Evolutionary conservation across 805 yeast genomes (phyloP).

Genomic region (Cyberlindnera euphorbiiphila): DNA sequence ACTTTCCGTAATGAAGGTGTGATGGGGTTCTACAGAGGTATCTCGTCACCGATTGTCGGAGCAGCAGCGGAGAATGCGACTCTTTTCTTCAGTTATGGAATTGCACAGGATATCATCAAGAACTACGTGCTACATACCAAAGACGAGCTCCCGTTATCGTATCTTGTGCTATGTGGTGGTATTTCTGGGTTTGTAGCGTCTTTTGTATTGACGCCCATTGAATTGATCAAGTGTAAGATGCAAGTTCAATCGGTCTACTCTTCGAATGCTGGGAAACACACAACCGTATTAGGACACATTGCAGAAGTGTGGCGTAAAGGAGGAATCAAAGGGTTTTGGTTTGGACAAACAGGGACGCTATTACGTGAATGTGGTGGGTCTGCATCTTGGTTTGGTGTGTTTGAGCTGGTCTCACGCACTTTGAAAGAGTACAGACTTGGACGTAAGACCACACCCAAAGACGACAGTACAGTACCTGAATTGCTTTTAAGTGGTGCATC

Average conservation of each 20-base stretch:
- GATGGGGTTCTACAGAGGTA: constrained; percentile 74
- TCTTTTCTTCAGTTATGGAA: constrained; percentile 63
- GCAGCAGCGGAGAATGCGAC: constrained; percentile 89
- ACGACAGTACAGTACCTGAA: constrained; percentile 43
- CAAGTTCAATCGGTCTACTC: constrained; percentile 61
- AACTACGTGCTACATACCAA: constrained; percentile 16
- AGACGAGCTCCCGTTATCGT: constrained; percentile 34
- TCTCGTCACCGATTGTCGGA: constrained; percentile 79
- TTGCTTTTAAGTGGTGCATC: constrained; percentile 73
- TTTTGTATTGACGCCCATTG: constrained; percentile 86
- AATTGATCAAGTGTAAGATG: constrained; percentile 79
- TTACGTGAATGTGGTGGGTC: constrained; percentile 86
- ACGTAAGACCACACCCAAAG: constrained; percentile 19
- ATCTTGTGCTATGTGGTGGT: constrained; percentile 67
- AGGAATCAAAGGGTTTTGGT: constrained; percentile 79
- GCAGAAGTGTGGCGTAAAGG: constrained; percentile 39
- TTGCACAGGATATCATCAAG: constrained; percentile 38
- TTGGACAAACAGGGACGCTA: constrained; percentile 79
- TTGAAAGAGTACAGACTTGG: constrained; percentile 34
- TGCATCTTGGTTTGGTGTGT: constrained; percentile 91
- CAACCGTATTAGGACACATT: constrained; percentile 38
- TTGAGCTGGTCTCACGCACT: constrained; percentile 50
- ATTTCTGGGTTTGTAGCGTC: constrained; percentile 80
- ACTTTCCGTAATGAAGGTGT: constrained; percentile 70
- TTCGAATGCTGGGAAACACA: constrained; percentile 20